phyloP scores from a whole-genome alignment of 306 rosid genomes.

The Acacia confusa region DNA sequence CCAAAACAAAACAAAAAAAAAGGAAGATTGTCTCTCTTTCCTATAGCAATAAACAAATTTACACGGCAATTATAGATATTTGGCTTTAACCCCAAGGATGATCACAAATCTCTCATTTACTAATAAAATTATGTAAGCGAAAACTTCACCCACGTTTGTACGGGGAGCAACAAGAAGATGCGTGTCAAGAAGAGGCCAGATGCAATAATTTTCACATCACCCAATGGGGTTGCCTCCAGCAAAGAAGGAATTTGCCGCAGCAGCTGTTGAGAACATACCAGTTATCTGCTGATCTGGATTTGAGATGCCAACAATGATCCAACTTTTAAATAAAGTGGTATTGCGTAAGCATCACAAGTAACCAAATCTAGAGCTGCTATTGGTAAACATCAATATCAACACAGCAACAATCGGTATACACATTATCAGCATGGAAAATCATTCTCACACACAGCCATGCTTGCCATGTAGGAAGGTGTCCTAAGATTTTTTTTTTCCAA shows the following conservation, averaged over 20 bases:
- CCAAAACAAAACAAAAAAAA: not conserved
- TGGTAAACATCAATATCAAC: too few relatives aligned
- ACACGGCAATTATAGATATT: slow-evolving; percentile 40
- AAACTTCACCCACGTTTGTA: slow-evolving; percentile 57
- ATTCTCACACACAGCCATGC: too few relatives aligned
- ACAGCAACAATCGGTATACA: too few relatives aligned
- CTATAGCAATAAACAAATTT: slow-evolving; percentile 45
- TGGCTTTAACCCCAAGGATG: slow-evolving; percentile 31
- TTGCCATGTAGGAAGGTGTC: too few relatives aligned
- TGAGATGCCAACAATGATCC: slow-evolving; percentile 55
- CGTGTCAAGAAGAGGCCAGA: slow-evolving; percentile 36
- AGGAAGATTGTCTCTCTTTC: slow-evolving; percentile 31
- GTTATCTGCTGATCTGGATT: slow-evolving; percentile 61
- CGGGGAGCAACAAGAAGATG: slow-evolving; percentile 49
- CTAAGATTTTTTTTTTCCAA: too few relatives aligned
- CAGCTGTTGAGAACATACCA: slow-evolving; percentile 53
- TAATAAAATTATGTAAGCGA: slow-evolving; percentile 31
- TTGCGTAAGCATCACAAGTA: too few relatives aligned
- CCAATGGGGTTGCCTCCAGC: slow-evolving; percentile 86
- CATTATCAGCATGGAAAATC: too few relatives aligned
- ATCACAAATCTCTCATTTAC: slow-evolving; percentile 34
- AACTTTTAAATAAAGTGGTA: too few relatives aligned
- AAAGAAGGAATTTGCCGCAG: slow-evolving; percentile 55
- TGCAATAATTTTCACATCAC: slow-evolving; percentile 33
- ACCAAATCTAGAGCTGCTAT: too few relatives aligned